A percentile compares a stretch with the other conserved stretches of the same genome.
Conservation (phyloP, 306 rosid genomes). For the Cucurbita moschata region DNA sequence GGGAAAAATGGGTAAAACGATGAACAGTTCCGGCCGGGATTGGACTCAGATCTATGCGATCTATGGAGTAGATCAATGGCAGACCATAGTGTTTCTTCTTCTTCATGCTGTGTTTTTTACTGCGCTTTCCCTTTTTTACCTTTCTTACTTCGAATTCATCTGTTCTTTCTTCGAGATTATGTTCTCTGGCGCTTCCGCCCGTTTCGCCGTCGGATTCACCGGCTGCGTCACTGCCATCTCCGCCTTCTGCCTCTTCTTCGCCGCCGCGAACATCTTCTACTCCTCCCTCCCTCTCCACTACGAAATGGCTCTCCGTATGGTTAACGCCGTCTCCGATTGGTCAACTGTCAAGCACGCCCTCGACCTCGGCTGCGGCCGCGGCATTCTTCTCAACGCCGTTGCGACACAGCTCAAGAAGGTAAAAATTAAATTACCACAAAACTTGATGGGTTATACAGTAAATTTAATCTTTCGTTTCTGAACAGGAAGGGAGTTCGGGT, state of each 20-base stretch:
- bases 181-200: conserved; percentile 39
- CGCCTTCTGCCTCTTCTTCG: conserved; percentile 67
- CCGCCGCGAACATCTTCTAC: conserved; percentile 86
- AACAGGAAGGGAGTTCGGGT: conserved; percentile 62
- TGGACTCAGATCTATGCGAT: conserved; percentile 95
- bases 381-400: conserved; percentile 83
- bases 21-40: conserved; percentile 23
- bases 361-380: conserved; percentile 95
- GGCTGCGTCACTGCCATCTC: conserved; percentile 76
- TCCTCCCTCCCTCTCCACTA: conserved; percentile 85
- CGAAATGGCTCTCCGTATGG: conserved; percentile 83
- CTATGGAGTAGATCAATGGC: conserved; percentile 92
- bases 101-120: conserved; percentile 67
- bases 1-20: conserved; percentile 50
- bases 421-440: not conserved
- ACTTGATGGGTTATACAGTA: not conserved
- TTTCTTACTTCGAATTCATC: conserved; percentile 45
- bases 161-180: conserved; percentile 38
- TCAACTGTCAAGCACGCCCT: conserved; percentile 85
- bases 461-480: not conserved
- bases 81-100: conserved; percentile 56
- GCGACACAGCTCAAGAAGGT: conserved; percentile 74
- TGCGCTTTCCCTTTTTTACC: conserved; percentile 46
- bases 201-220: conserved; percentile 80
- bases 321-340: conserved; percentile 73